phyloP scores from a whole-genome alignment of 2,329 filamentous ascomycete genomes.

The Aureobasidium sp. region DNA sequence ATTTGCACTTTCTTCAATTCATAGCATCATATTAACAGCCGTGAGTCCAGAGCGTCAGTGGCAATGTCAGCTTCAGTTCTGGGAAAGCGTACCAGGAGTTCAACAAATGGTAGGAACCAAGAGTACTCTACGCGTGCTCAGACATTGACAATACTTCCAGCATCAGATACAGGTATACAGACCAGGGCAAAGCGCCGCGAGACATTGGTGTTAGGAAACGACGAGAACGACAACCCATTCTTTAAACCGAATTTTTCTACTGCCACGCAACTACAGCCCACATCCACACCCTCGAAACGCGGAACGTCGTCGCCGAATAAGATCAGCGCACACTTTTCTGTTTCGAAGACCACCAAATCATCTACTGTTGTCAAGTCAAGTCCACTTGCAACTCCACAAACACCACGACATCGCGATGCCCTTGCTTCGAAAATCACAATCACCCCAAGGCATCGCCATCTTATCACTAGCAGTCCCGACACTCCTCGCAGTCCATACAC shows the following conservation, averaged over 20 bases:
- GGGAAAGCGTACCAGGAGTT: conserved; percentile 41
- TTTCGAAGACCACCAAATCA: conserved; percentile 29
- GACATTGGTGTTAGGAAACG: conserved; percentile 47
- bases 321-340: conserved; percentile 39
- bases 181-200: conserved; percentile 39
- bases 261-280: conserved; percentile 29
- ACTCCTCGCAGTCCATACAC: conserved; percentile 75
- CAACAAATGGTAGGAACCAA: conserved; percentile 16
- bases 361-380: conserved; percentile 31
- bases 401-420: conserved; percentile 67
- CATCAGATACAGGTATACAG: conserved; percentile 16
- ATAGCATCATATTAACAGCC: conserved; percentile 5
- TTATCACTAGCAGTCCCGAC: conserved; percentile 65
- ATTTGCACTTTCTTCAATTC: neutral
- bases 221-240: conserved; percentile 62
- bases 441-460: conserved; percentile 78
- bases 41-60: neutral
- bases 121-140: neutral
- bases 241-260: conserved; percentile 35
- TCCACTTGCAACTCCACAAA: conserved; percentile 51
- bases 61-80: conserved; percentile 35
- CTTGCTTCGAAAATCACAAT: conserved; percentile 61
- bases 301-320: conserved; percentile 36
- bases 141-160: conserved; percentile 5
- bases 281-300: conserved; percentile 41